Conservation (phyloP, 208 protist species). For the Leishmania mexicana region DNA sequence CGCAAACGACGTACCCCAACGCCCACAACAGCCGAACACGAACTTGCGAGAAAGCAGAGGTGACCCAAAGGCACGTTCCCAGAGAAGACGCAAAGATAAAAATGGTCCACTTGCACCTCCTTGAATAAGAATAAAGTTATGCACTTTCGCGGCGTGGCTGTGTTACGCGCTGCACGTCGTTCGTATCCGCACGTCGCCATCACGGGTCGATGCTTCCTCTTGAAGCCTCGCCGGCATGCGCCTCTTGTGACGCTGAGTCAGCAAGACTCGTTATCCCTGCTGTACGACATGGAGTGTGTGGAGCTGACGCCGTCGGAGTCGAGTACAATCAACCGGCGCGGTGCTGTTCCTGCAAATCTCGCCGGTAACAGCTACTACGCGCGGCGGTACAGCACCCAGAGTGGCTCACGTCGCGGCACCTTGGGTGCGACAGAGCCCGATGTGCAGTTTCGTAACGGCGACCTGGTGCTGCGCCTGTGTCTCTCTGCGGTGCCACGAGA, state of each 20-base stretch:
- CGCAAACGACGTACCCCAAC: not conserved
- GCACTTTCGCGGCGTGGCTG: not conserved
- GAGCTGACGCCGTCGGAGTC: constrained; percentile 19
- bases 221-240: constrained; percentile 1
- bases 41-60: not conserved
- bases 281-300: constrained; percentile 20
- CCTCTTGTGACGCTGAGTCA: not conserved
- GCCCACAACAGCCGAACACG: not conserved
- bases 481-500: constrained; percentile 38
- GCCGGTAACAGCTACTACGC: constrained; percentile 81
- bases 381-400: constrained; percentile 40
- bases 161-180: constrained; percentile 1
- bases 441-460: constrained; percentile 26
- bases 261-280: not conserved
- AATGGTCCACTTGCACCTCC: not conserved
- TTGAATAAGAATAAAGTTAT: not conserved
- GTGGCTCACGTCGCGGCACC: not conserved
- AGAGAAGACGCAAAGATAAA: not conserved
- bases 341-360: constrained; percentile 41
- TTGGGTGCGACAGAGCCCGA: not conserved
- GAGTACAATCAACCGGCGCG: not conserved
- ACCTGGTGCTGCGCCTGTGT: constrained; percentile 43
- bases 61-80: not conserved
- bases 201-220: constrained; percentile 38
- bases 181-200: constrained; percentile 18